Evolutionary conservation across 1,139 yeast species (phyloP).

Genomic region (Debaryomyces udenii): DNA sequence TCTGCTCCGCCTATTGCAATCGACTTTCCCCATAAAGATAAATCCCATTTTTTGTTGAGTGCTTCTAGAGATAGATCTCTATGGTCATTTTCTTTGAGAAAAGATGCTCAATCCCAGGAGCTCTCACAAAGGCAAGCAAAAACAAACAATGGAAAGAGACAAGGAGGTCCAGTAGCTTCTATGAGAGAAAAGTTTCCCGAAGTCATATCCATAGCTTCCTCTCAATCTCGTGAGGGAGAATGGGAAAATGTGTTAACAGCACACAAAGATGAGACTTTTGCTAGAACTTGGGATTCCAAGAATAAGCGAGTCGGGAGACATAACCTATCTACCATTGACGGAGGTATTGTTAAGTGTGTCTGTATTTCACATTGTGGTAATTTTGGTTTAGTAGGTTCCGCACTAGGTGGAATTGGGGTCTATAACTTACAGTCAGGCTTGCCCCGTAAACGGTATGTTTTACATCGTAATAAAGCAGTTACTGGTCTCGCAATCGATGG

Average conservation of each 20-base stretch:
- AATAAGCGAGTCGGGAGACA: constrained; percentile 80
- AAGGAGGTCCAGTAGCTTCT: constrained; percentile 57
- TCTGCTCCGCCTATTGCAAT: constrained; percentile 85
- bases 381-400: constrained; percentile 91
- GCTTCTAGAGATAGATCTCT: constrained; percentile 86
- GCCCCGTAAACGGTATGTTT: constrained; percentile 62
- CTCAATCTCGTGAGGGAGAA: constrained; percentile 79
- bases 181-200: constrained; percentile 74
- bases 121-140: constrained; percentile 77
- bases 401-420: constrained; percentile 83
- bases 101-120: constrained; percentile 96
- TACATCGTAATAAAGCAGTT: constrained; percentile 72
- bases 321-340: constrained; percentile 71
- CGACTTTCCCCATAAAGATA: constrained; percentile 73
- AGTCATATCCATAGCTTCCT: constrained; percentile 70
- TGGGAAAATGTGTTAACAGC: constrained; percentile 97
- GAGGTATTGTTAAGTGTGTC: constrained; percentile 78
- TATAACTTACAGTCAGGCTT: constrained; percentile 91
- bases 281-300: constrained; percentile 91
- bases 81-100: constrained; percentile 90
- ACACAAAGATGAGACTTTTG: constrained; percentile 81
- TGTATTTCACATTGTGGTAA: constrained; percentile 92
- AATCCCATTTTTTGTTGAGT: constrained; percentile 81
- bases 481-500: constrained; percentile 92
- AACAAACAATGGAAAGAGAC: constrained; percentile 55